Base-by-base conservation (phyloP, 192 early-diverging fungal genomes). In the Podila epicladia region DNA sequence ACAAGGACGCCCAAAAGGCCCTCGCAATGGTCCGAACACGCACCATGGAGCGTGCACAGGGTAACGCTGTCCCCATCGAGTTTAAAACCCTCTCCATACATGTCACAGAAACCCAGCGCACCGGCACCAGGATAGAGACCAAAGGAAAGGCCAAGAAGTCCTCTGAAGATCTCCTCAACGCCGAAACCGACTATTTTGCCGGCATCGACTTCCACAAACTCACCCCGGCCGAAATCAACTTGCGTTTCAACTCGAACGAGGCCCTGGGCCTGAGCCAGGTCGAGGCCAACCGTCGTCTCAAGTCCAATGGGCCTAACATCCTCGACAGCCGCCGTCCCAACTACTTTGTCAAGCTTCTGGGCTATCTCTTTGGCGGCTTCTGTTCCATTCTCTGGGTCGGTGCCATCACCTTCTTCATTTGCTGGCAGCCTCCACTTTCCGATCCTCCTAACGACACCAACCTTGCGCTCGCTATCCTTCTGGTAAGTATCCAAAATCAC, bases 331-430 rank as follows among this genome's bases (percentile, higher is more conserved):
- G 82, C 58, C 62, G 77, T n/a, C 82, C 67, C 37, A 86, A 87
- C 49, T 82, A 80, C 61, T 0, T 71, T 26, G 58, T 73, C 31
- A 89, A 87, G 73, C 50, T 87, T 9, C 60, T 88, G 32, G 50
- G 68, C 0, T 91, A 89, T 55, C 60, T 93, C 50, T 92, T 92
- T 82, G 90, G 92, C 64, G 94, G 94, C 0, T 95, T 95, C 65
- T 91, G 92, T 53, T 82, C 85, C 19, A 76, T 95, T 22, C 68
- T 93, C 19, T 95, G 94, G 94, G 53, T 92, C 24, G 90, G 89
- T 28, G 85, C 85, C 68, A 82, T 95, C 28, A 91, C 91, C 58
- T 92, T 89, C 67, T 90, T 85, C 58, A 71, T 95, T 9, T 89
- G 89, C 74, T 93, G 91, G 89, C 65, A 82, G 64, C 92, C 91